Percentiles rank a stretch among this genome's conserved stretches.
Conservation (phyloP, 176 grass and related monocot genomes). For the Cenchrus purpureus region DNA sequence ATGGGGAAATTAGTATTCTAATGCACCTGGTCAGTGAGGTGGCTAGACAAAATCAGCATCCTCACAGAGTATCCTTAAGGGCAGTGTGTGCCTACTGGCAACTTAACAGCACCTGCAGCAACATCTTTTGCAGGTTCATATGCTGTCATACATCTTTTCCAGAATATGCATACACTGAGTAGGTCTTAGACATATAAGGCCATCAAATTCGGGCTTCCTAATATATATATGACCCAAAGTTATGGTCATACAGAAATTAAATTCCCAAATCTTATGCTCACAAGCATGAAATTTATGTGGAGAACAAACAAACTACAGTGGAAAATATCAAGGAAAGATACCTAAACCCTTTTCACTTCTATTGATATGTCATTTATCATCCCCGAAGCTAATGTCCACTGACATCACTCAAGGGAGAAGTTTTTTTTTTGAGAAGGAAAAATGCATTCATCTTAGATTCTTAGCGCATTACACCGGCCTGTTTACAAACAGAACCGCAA, state of each 20-base stretch:
- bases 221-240: not conserved
- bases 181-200: not conserved
- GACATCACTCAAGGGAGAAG: not conserved
- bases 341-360: not conserved
- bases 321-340: not conserved
- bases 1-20: not conserved
- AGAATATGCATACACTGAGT: not conserved
- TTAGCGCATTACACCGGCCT: too few relatives aligned
- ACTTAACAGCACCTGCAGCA: not conserved
- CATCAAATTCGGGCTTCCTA: constrained; percentile 1
- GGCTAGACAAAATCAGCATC: not conserved
- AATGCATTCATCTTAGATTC: too few relatives aligned
- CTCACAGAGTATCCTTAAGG: not conserved
- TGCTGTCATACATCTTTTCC: not conserved
- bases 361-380: constrained; percentile 9
- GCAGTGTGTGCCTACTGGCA: not conserved
- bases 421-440: too few relatives aligned
- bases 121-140: not conserved
- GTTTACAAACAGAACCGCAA: too few relatives aligned
- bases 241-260: not conserved
- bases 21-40: not conserved
- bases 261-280: constrained; percentile 10
- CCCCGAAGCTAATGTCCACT: not conserved
- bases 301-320: not conserved
- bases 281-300: not conserved